These are phyloP conservation scores for Lactarius indigo DNA, from an alignment of 768 basidiomycete genomes.

Conservation along the genomic window DNA sequence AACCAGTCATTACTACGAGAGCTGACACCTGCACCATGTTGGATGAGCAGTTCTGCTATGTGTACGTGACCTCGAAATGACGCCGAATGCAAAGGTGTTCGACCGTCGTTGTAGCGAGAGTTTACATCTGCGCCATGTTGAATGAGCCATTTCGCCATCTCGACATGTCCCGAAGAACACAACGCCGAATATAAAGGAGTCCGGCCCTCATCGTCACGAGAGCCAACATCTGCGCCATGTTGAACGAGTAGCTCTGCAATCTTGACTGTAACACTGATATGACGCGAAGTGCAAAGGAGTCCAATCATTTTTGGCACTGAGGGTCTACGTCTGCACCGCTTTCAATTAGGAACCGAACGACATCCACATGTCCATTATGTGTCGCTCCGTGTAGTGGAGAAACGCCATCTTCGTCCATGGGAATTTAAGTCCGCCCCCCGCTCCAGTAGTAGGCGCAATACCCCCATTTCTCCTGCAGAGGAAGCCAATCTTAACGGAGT, in stretches of 20 bases:
- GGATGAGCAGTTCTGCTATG: no score
- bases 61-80: no score
- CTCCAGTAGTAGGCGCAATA: not conserved
- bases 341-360: not conserved
- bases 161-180: rapidly evolving
- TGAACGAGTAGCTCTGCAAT: not conserved
- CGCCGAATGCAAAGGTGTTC: no score
- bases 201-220: not conserved
- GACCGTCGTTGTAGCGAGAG: no score
- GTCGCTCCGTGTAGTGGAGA: not conserved
- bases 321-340: not conserved
- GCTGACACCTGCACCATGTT: no score
- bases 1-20: not conserved
- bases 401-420: not conserved
- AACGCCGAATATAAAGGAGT: not conserved
- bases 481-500: not conserved
- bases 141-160: not conserved
- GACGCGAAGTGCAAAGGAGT: not conserved
- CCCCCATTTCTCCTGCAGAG: not conserved
- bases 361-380: not conserved
- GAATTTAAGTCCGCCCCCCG: not conserved
- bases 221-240: not conserved
- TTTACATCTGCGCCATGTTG: not conserved
- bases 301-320: not conserved
- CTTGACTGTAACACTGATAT: not conserved